Percentiles rank a stretch among this genome's conserved stretches.
Evolutionary conservation across 176 grass and related monocot genomes (phyloP).

Genomic region (Oryza meridionalis): DNA sequence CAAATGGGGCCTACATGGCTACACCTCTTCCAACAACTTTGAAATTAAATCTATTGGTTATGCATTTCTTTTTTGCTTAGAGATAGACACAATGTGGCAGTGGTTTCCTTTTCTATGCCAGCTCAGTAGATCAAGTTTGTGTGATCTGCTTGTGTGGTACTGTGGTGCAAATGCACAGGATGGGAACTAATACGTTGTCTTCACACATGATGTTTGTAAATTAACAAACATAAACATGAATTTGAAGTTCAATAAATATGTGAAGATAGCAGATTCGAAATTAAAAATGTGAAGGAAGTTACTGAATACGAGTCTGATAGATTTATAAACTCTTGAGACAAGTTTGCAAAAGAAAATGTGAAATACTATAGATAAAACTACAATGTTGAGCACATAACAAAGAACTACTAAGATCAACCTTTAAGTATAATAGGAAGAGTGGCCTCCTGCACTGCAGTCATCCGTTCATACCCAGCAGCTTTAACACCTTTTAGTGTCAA

Average conservation of each 20-base stretch:
- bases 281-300: not conserved
- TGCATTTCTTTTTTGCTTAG: not conserved
- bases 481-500: constrained; percentile 94
- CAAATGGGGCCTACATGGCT: not conserved
- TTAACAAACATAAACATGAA: constrained; percentile 8
- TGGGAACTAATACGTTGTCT: not conserved
- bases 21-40: not conserved
- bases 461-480: constrained; percentile 83
- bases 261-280: not conserved
- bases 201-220: constrained; percentile 13
- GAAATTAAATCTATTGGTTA: not conserved
- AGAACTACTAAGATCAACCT: constrained; percentile 49
- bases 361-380: not conserved
- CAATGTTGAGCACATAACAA: constrained; percentile 34
- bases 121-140: not conserved
- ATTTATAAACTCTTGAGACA: not conserved
- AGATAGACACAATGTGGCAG: constrained; percentile 1
- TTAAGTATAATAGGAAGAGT: constrained; percentile 91
- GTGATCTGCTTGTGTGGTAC: not conserved
- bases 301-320: not conserved
- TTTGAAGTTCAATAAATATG: constrained; percentile 18
- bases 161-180: constrained; percentile 14
- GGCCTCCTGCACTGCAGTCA: constrained; percentile 95
- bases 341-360: constrained; percentile 4
- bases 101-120: not conserved